Evolutionary conservation across 768 basidiomycete genomes (phyloP).

Genomic region (Leccinellum rugosiceps): DNA sequence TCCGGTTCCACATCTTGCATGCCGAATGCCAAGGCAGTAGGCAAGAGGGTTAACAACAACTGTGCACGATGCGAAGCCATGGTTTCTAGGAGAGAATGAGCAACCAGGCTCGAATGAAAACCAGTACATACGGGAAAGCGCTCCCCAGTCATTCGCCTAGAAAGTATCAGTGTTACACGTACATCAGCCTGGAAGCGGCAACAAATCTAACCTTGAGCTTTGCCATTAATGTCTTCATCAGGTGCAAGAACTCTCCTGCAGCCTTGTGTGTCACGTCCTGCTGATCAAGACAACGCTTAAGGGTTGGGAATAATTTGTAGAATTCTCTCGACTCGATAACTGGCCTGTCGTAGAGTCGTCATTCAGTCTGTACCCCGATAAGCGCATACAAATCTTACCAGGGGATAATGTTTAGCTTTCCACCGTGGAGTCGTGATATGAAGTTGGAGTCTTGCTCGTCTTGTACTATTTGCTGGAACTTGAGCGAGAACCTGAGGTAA

Average conservation of each 20-base stretch:
- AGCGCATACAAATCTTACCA: slow-evolving; percentile 34
- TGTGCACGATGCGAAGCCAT: slow-evolving; percentile 46
- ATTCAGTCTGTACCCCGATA: not conserved
- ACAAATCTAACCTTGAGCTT: slow-evolving; percentile 50
- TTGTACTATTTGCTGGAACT: slow-evolving; percentile 58
- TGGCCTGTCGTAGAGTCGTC: slow-evolving; percentile 27
- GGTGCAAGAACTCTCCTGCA: slow-evolving; percentile 52
- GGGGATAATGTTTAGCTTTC: slow-evolving; percentile 53
- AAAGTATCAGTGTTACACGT: not conserved
- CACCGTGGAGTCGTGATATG: slow-evolving; percentile 54
- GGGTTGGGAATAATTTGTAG: slow-evolving; percentile 46
- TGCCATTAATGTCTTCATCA: slow-evolving; percentile 62
- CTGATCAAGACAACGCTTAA: slow-evolving; percentile 46
- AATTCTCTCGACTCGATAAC: slow-evolving; percentile 63
- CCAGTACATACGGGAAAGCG: slow-evolving; percentile 45
- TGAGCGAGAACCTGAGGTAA: slow-evolving; percentile 46
- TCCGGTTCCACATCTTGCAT: slow-evolving; percentile 44
- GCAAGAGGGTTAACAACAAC: slow-evolving; percentile 38
- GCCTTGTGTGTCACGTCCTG: slow-evolving; percentile 47
- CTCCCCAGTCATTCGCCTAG: slow-evolving; percentile 62
- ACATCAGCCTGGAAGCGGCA: not conserved
- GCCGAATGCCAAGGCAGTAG: slow-evolving; percentile 47
- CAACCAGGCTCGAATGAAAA: not conserved
- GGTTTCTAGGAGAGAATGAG: slow-evolving; percentile 34
- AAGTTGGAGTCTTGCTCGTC: slow-evolving; percentile 60